These are phyloP conservation scores for Apiotrichum mycotoxinovorans DNA, from an alignment of 1,284 basidiomycete species.

Conservation along the genomic window DNA sequence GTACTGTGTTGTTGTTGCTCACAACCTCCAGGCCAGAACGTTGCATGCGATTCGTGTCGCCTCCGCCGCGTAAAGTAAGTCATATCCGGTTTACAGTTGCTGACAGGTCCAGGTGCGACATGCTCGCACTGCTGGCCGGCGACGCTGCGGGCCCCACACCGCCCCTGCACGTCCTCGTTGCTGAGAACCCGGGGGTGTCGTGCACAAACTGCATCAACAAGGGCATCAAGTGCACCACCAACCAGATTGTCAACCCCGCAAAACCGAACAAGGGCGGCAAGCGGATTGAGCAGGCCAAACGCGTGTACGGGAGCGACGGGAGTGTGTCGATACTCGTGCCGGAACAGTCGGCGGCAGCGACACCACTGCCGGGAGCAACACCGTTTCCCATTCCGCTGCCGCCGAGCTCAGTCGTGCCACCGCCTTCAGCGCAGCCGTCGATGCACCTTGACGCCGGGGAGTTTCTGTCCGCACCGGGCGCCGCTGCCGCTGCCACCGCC, in stretches of 20 bases:
- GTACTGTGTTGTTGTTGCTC: neutral
- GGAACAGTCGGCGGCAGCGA: neutral
- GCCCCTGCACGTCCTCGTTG: slow-evolving; percentile 23
- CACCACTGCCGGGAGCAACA: too few relatives aligned
- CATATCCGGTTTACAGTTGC: neutral
- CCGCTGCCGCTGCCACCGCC: too few relatives aligned
- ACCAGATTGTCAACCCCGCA: slow-evolving; percentile 37
- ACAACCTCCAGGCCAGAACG: slow-evolving; percentile 31
- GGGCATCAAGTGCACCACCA: slow-evolving; percentile 37
- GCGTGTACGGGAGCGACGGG: slow-evolving; percentile 28
- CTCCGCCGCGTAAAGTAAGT: slow-evolving; percentile 40
- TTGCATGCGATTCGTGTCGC: slow-evolving; percentile 41
- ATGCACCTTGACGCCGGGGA: too few relatives aligned
- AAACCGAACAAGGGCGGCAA: slow-evolving; percentile 44
- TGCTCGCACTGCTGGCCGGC: slow-evolving; percentile 26
- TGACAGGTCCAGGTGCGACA: slow-evolving; percentile 21
- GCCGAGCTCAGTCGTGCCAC: neutral
- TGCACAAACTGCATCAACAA: slow-evolving; percentile 42
- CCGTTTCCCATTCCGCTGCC: neutral
- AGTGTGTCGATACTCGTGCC: neutral
- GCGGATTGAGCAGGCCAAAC: slow-evolving; percentile 39
- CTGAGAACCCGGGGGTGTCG: slow-evolving; percentile 27
- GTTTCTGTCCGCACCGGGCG: too few relatives aligned
- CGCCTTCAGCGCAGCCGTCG: too few relatives aligned
- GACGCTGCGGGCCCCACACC: slow-evolving; percentile 9